Evolutionary conservation across 2,329 filamentous ascomycete genomes (phyloP).

Genomic region (Epichloe scottii): DNA sequence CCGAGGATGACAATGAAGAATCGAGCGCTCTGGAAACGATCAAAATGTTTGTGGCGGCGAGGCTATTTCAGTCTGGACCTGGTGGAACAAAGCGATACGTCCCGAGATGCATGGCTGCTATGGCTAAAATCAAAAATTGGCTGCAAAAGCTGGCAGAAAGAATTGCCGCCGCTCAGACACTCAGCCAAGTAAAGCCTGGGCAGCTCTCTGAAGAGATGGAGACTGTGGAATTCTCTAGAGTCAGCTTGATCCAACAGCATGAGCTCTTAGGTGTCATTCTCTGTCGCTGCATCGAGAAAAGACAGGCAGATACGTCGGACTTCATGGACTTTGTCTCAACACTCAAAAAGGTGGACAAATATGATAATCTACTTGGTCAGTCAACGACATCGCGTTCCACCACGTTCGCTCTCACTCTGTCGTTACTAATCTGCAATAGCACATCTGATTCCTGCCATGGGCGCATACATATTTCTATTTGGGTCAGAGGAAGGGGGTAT

Average conservation of each 20-base stretch:
- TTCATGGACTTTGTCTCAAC: conserved; percentile 59
- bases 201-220: conserved; percentile 53
- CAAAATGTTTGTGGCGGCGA: conserved; percentile 22
- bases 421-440: conserved; percentile 27
- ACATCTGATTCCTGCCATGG: conserved; percentile 71
- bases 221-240: conserved; percentile 66
- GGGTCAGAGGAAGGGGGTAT: conserved; percentile 63
- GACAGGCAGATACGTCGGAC: conserved; percentile 57
- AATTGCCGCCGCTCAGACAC: conserved; percentile 58
- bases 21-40: conserved; percentile 19
- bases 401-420: conserved; percentile 1
- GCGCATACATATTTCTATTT: conserved; percentile 64
- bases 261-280: conserved; percentile 76
- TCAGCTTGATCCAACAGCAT: conserved; percentile 77
- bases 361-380: conserved; percentile 51
- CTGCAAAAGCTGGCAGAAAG: conserved; percentile 66
- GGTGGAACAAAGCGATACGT: conserved; percentile 48
- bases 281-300: conserved; percentile 63
- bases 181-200: conserved; percentile 49
- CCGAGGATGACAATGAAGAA: conserved; percentile 40
- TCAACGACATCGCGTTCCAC: neutral
- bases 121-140: conserved; percentile 67
- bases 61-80: conserved; percentile 20
- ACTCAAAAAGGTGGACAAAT: conserved; percentile 60
- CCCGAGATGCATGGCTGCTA: conserved; percentile 60